Evolutionary conservation across 2,329 filamentous ascomycete species (phyloP).

Genomic region (Ophiostoma pallidulum): DNA sequence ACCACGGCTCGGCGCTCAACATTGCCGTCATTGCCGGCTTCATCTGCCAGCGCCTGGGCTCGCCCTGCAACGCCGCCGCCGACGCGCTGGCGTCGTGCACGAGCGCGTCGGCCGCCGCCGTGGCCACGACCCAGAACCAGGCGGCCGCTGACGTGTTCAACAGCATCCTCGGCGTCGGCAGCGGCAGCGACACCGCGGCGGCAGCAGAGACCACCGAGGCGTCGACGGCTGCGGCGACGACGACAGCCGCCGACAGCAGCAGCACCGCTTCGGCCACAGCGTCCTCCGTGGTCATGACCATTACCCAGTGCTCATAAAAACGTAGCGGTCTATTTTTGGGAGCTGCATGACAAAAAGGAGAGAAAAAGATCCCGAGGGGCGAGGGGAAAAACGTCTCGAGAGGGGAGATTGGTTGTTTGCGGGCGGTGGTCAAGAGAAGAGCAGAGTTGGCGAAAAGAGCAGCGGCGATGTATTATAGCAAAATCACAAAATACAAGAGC

Average conservation of each 20-base stretch:
- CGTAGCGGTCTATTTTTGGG: background rate
- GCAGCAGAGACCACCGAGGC: constrained; percentile 6
- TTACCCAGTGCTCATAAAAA: constrained; percentile 17
- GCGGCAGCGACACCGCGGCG: constrained; percentile 1
- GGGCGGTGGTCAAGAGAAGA: too few relatives aligned
- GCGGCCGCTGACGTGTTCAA: constrained; percentile 27
- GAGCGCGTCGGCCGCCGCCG: constrained; percentile 21
- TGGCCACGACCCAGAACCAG: constrained; percentile 23
- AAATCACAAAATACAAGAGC: too few relatives aligned
- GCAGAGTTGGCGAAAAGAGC: too few relatives aligned
- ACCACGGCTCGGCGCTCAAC: constrained; percentile 37
- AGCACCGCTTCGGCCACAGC: constrained; percentile 9
- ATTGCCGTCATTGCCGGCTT: constrained; percentile 39
- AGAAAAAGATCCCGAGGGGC: too few relatives aligned
- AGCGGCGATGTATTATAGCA: too few relatives aligned
- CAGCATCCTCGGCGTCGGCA: constrained; percentile 18
- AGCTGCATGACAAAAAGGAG: background rate
- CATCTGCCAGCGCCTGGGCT: constrained; percentile 35
- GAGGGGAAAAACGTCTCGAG: background rate
- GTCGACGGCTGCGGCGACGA: constrained; percentile 7
- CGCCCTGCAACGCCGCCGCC: constrained; percentile 25
- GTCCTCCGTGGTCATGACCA: constrained; percentile 17
- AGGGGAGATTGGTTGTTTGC: too few relatives aligned
- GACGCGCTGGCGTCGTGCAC: constrained; percentile 21
- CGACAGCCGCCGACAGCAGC: constrained; percentile 2